Conservation (phyloP, 441 rosid genomes). For the Pelargonium fulgidum region DNA sequence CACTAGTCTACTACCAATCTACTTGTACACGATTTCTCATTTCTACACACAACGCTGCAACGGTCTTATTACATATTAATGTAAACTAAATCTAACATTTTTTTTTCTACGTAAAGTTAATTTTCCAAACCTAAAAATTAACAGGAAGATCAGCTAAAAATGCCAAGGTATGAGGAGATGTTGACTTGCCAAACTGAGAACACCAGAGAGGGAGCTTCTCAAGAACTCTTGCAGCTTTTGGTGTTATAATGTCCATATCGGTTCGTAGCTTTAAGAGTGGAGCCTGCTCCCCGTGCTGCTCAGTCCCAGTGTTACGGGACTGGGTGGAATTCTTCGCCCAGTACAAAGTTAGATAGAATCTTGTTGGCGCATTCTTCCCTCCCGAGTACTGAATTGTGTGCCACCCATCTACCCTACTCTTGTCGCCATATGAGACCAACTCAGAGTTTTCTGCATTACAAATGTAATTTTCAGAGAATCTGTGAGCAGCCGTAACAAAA, state of each 20-base stretch:
- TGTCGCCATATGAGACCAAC: conserved; percentile 42
- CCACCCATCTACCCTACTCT: conserved; percentile 60
- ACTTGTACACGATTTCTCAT: background rate
- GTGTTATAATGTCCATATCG: conserved; percentile 56
- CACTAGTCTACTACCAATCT: background rate
- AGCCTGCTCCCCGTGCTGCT: conserved; percentile 20
- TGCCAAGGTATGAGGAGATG: conserved; percentile 63
- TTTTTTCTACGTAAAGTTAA: background rate
- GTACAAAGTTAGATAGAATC: conserved; percentile 49
- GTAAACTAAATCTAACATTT: background rate
- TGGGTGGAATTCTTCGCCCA: conserved; percentile 33
- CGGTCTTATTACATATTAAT: background rate
- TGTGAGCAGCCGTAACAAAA: background rate
- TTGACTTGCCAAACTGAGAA: conserved; percentile 74
- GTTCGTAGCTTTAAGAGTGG: conserved; percentile 78
- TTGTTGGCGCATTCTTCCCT: conserved; percentile 59
- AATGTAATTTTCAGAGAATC: background rate
- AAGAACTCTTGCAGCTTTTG: conserved; percentile 47
- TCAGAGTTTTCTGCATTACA: conserved; percentile 37
- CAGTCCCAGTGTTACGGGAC: conserved; percentile 4
- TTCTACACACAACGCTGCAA: background rate
- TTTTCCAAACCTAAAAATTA: conserved; percentile 26
- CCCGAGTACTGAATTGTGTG: conserved; percentile 81
- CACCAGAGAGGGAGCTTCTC: conserved; percentile 69
- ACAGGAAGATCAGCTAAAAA: conserved; percentile 62